Percentiles rank a stretch among this genome's conserved stretches.
These are phyloP conservation scores for Tetragonia tetragonoides DNA, from an alignment of 148 eudicot genomes.

Conservation along the genomic window DNA sequence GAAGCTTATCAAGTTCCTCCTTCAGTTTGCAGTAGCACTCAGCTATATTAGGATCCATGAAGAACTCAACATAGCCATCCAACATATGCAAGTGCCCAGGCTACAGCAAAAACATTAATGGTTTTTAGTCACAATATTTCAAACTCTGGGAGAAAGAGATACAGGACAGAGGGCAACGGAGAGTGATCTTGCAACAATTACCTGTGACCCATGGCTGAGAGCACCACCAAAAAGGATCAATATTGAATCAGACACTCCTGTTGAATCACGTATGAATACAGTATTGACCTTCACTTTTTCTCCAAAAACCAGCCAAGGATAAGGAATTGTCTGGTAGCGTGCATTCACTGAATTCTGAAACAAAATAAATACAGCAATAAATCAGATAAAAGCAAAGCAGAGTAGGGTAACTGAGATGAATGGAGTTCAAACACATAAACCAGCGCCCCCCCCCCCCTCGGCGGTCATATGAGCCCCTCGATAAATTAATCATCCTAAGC, in stretches of 20 bases:
- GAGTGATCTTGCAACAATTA: constrained; percentile 23
- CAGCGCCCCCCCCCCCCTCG: background rate
- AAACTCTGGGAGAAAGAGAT: background rate
- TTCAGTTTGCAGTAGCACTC: constrained; percentile 86
- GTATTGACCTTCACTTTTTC: constrained; percentile 97
- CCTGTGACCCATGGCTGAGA: constrained; percentile 67
- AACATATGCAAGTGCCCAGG: constrained; percentile 91
- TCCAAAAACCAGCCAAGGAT: constrained; percentile 96
- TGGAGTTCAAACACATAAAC: background rate
- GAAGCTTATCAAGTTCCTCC: constrained; percentile 74
- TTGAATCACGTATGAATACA: constrained; percentile 94
- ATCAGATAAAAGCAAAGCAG: background rate
- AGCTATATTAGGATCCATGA: constrained; percentile 86
- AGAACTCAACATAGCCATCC: constrained; percentile 88
- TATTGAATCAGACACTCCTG: constrained; percentile 91
- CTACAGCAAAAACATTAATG: constrained; percentile 32
- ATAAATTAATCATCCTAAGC: no score
- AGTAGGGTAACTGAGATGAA: background rate
- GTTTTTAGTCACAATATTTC: background rate
- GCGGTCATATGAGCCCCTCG: background rate
- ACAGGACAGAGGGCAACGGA: background rate
- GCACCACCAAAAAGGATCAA: constrained; percentile 93
- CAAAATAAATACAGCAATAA: constrained; percentile 8
- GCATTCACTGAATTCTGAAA: constrained; percentile 98
- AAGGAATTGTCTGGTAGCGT: constrained; percentile 93